A percentile compares a stretch with the other conserved stretches of the same genome.
phyloP scores from a whole-genome alignment of 2,329 filamentous ascomycete species.

The Colletotrichum sp. region DNA sequence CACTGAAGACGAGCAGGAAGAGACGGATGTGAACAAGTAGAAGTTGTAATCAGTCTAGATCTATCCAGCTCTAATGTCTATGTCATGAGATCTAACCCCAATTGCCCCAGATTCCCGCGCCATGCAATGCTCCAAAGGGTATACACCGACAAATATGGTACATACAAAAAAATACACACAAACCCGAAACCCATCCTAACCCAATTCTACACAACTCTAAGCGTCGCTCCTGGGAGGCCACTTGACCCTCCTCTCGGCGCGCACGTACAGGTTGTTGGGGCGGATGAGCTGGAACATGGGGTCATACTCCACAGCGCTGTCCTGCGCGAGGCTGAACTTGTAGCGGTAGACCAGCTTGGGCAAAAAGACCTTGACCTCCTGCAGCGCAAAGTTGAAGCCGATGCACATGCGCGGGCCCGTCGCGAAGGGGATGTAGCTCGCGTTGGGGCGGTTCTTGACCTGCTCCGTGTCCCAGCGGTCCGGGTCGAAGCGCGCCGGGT shows the following conservation, averaged over 20 bases:
- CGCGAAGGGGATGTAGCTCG: slow-evolving; percentile 64
- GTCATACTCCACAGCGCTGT: slow-evolving; percentile 60
- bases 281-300: slow-evolving; percentile 64
- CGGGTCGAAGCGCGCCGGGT: slow-evolving; percentile 62
- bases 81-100: slow-evolving; percentile 8
- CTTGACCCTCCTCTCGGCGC: slow-evolving; percentile 51
- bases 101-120: neutral
- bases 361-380: slow-evolving; percentile 65
- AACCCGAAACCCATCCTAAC: neutral
- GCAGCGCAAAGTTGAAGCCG: slow-evolving; percentile 68
- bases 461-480: slow-evolving; percentile 63
- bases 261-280: slow-evolving; percentile 59
- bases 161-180: neutral
- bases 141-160: slow-evolving; percentile 20
- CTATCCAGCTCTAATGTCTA: neutral
- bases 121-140: slow-evolving; percentile 20
- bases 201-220: neutral
- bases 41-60: neutral
- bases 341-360: slow-evolving; percentile 65
- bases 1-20: neutral
- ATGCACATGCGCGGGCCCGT: slow-evolving; percentile 63
- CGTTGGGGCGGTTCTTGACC: slow-evolving; percentile 56
- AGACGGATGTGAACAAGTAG: neutral
- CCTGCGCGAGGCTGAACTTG: slow-evolving; percentile 55
- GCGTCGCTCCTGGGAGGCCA: slow-evolving; percentile 43